Base-by-base conservation (phyloP, 495 filamentous ascomycete species). In the Barbatosphaeria neglecta region DNA sequence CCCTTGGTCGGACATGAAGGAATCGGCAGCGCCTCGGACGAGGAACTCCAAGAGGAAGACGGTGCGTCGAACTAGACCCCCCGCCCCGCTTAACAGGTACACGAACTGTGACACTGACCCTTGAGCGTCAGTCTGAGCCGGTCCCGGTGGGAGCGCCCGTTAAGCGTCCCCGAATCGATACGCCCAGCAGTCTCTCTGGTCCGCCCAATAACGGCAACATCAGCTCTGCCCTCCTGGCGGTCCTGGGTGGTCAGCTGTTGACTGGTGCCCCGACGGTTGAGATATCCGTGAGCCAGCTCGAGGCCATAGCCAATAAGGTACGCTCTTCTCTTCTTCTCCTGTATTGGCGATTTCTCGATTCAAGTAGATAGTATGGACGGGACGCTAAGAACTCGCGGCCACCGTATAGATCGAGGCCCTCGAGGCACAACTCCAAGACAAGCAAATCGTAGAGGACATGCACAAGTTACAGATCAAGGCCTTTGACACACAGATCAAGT, bases 261-360 rank as follows among this genome's bases (percentile, higher is more conserved):
- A 15, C 16, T 6, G 38, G 37, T 2, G 10, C 16, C 1, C 25
- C 37, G 15, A 46, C 45, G 9, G 35, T 55, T n/a, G 53, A 64
- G 25, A 46, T 69, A 4, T 55, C 63, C 9, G 45, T 67, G 10
- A 46, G 44, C n/a, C 60, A 65, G 25, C 50, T 70, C 17, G 66
- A 72, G 51, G 31, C 44, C 1, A 25, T 70, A 35, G 55, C 65
- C 10, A 40, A 46, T 13, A 62, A 59, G 46, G 65, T 65, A 25
- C 54, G 60, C 37, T 17, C 23, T 15, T 37, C 20, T 27, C 15
- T 37, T 28, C 27, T 13, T 22, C n/a, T n/a, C n/a, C n/a, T n/a
- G n/a, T n/a, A n/a, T n/a, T n/a, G n/a, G n/a, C n/a, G n/a, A n/a
- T n/a, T n/a, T n/a, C n/a, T n/a, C n/a, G n/a, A n/a, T n/a, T n/a